phyloP scores from a whole-genome alignment of 805 yeast genomes.

The Saturnispora serradocipensis region DNA sequence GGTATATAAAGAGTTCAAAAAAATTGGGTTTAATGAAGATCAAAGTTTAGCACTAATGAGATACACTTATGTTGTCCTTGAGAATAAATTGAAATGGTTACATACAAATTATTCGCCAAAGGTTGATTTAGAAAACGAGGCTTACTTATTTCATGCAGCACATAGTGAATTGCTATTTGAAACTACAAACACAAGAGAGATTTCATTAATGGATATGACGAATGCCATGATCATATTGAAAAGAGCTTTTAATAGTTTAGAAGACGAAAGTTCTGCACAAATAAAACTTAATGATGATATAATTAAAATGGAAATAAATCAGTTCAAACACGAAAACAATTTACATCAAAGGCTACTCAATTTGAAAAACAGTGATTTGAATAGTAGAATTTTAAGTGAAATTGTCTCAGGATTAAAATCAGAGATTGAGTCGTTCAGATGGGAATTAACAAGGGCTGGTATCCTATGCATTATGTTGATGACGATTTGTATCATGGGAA shows the following conservation, averaged over 20 bases:
- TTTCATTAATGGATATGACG: slow-evolving; percentile 57
- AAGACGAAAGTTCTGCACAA: slow-evolving; percentile 62
- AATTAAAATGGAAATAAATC: slow-evolving; percentile 68
- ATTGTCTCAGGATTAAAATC: slow-evolving; percentile 74
- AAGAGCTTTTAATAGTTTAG: slow-evolving; percentile 59
- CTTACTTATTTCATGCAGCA: slow-evolving; percentile 85
- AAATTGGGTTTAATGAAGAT: slow-evolving; percentile 48
- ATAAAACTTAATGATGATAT: slow-evolving; percentile 60
- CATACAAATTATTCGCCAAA: slow-evolving; percentile 39
- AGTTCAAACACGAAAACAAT: slow-evolving; percentile 79
- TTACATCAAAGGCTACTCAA: slow-evolving; percentile 60
- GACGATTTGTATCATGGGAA: slow-evolving; percentile 53
- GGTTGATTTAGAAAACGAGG: slow-evolving; percentile 78
- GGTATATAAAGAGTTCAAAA: slow-evolving; percentile 42
- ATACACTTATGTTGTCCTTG: slow-evolving; percentile 29
- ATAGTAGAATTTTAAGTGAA: slow-evolving; percentile 75
- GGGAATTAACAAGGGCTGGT: slow-evolving; percentile 91
- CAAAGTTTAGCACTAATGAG: slow-evolving; percentile 56
- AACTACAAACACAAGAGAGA: slow-evolving; percentile 61
- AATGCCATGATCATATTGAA: slow-evolving; percentile 60
- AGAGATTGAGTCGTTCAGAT: slow-evolving; percentile 79
- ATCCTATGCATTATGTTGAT: slow-evolving; percentile 62
- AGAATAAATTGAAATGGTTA: slow-evolving; percentile 36
- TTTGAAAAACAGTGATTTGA: slow-evolving; percentile 68
- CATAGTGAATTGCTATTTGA: slow-evolving; percentile 79